phyloP scores from a whole-genome alignment of 1,284 basidiomycete species.

The Fomes fomentarius region DNA sequence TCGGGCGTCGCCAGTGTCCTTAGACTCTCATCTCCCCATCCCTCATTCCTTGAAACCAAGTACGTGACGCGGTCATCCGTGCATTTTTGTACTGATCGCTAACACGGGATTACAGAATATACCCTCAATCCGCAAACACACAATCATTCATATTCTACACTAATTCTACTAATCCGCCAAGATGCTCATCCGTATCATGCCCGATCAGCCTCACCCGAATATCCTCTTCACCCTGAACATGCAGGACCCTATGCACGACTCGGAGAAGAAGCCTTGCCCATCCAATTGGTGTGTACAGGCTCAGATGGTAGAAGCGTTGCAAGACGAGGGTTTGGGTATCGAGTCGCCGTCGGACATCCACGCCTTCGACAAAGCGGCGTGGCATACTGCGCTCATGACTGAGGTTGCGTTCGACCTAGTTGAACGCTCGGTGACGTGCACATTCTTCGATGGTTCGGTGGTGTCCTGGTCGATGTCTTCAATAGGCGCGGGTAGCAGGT shows the following conservation, averaged over 20 bases:
- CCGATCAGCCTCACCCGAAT: constrained; percentile 55
- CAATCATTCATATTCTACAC: constrained; percentile 15
- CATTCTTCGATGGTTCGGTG: constrained; percentile 57
- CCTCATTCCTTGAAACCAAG: constrained; percentile 14
- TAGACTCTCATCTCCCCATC: constrained; percentile 2
- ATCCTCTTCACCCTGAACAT: constrained; percentile 76
- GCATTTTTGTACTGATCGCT: neutral
- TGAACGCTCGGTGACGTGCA: constrained; percentile 47
- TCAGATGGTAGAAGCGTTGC: constrained; percentile 55
- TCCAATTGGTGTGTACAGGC: constrained; percentile 58
- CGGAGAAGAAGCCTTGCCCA: constrained; percentile 47
- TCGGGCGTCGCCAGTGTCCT: constrained; percentile 13
- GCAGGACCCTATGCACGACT: constrained; percentile 47
- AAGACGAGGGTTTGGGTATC: constrained; percentile 17
- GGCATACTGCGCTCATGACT: constrained; percentile 55
- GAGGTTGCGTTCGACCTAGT: constrained; percentile 65
- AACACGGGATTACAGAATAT: constrained; percentile 8
- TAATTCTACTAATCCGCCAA: constrained; percentile 16
- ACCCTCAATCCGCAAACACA: constrained; percentile 10
- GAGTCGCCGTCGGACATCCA: constrained; percentile 52
- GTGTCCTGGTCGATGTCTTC: constrained; percentile 49
- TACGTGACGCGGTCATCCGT: constrained; percentile 3
- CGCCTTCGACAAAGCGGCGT: constrained; percentile 66
- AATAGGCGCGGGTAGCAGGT: constrained; percentile 33
- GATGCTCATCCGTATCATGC: constrained; percentile 75